Evolutionary conservation across 2,329 filamentous ascomycete genomes (phyloP), one percentile per base, ranked within the genome.

Genomic region (Karstenula rhodostoma): DNA sequence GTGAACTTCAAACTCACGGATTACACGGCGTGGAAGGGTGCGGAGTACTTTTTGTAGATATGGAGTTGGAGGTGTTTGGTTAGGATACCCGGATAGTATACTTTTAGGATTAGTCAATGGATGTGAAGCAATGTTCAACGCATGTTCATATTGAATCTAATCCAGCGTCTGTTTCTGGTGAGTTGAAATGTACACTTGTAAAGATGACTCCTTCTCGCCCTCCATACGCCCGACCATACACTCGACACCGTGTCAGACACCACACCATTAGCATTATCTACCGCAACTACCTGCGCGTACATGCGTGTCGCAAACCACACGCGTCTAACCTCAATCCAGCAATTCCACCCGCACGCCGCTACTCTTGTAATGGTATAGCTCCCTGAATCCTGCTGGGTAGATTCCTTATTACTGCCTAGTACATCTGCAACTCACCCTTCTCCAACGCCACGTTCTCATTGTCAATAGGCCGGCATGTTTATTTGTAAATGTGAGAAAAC

Each of bases 1-100:
- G 23, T 10, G 35, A 35, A 29, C 25, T 46, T 10, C n/a, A 46
- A 25, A n/a, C 10, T 22, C 5, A 42, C 17, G 29, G 19, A 40
- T n/a, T 7, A n/a, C 40, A 44, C 23, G 32, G n/a, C 5, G 13
- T 47, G 42, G 33, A 59, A 22, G 22, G 57, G 57, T 5, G 22
- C 51, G 33, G 57, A 55, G 57, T 55, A 55, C n/a, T 59, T 55
- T 54, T 47, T 48, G 40, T 48, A 42, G 32, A 27, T 40, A 15
- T 3, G 22, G 25, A 23, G 42, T 56, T 27, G 27, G 25, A 35
- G 56, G 47, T 15, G 56, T 50, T 43, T 25, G 47, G 47, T 44
- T 52, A 52, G 56, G 56, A 58, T 58, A 58, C 56, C 56, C 56
- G 56, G 47, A 35, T 52, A 40, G 33, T 46, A 52, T 52, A 49